Evolutionary conservation across 2,329 filamentous ascomycete species (phyloP).

Genomic region (Alternaria sp.): DNA sequence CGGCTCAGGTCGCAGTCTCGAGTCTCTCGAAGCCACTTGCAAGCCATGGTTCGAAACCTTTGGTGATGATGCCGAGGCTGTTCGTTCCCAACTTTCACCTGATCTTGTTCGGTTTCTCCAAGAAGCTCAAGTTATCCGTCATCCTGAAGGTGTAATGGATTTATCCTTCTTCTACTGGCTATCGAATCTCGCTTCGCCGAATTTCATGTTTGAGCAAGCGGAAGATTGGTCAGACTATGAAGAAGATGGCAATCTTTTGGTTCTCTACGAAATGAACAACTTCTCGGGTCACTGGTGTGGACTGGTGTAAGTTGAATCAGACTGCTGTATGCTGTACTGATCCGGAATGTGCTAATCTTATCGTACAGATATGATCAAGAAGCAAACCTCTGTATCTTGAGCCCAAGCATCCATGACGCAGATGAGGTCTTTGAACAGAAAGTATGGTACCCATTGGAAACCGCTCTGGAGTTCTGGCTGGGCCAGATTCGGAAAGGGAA

Average conservation of each 20-base stretch:
- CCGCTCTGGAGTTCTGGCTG: constrained; percentile 12
- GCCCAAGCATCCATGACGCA: background rate
- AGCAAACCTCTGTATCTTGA: constrained; percentile 4
- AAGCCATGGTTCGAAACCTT: background rate
- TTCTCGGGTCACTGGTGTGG: background rate
- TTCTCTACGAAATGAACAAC: background rate
- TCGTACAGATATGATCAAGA: constrained; percentile 16
- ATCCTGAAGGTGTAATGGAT: background rate
- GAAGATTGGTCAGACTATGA: background rate
- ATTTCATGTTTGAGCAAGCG: constrained; percentile 1
- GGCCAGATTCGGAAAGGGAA: constrained; percentile 16
- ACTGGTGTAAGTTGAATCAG: background rate
- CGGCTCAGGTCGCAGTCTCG: background rate
- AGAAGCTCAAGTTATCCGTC: background rate
- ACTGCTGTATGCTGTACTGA: background rate
- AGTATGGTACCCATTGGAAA: constrained; percentile 17
- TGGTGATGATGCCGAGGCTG: background rate
- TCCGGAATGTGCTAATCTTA: background rate
- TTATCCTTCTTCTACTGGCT: constrained; percentile 3
- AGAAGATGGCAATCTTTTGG: background rate
- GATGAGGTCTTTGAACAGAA: constrained; percentile 5
- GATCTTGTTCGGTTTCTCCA: background rate
- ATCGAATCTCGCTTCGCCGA: background rate
- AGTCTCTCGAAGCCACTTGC: background rate
- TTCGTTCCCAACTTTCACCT: background rate